These are phyloP conservation scores for Tranzscheliella williamsii DNA, from an alignment of 1,284 basidiomycete genomes.

Conservation along the genomic window DNA sequence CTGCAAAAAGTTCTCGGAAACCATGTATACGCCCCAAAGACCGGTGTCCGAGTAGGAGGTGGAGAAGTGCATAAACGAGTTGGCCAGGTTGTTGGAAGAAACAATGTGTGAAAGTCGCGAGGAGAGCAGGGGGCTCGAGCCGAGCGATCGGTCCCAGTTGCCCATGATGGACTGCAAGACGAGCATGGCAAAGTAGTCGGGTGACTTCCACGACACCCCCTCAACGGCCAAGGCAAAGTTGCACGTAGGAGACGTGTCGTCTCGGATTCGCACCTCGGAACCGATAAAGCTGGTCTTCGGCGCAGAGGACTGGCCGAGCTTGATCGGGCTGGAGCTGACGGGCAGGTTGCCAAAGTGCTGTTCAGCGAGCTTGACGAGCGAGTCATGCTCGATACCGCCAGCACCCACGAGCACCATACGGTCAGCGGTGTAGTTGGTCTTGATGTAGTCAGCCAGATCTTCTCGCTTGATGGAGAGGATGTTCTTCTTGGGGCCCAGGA, in stretches of 20 bases:
- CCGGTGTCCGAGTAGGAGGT: conserved; percentile 99
- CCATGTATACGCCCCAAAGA: conserved; percentile 96
- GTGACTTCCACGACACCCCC: conserved; percentile 95
- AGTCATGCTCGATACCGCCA: conserved; percentile 88
- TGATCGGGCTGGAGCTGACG: conserved; percentile 82
- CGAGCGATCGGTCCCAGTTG: conserved; percentile 98
- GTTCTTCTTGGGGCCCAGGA: conserved; percentile 94
- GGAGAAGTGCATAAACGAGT: conserved; percentile 99
- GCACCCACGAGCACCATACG: conserved; percentile 98
- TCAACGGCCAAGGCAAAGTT: conserved; percentile 97
- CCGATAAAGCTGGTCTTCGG: conserved; percentile 79
- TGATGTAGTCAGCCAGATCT: conserved; percentile 88
- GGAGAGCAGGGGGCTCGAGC: conserved; percentile 83
- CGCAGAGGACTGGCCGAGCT: conserved; percentile 69
- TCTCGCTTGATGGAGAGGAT: conserved; percentile 93
- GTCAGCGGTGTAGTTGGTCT: conserved; percentile 97
- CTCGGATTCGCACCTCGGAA: conserved; percentile 91
- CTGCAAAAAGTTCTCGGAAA: conserved; percentile 81
- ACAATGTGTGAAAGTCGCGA: conserved; percentile 90
- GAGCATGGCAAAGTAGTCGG: conserved; percentile 99
- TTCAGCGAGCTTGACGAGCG: conserved; percentile 91
- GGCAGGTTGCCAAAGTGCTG: conserved; percentile 90
- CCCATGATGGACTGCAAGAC: conserved; percentile 98
- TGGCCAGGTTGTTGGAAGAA: conserved; percentile 92
- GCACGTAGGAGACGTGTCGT: conserved; percentile 83